Base-by-base conservation (phyloP, 768 basidiomycete species). In the Paxillus rubicundulus region DNA sequence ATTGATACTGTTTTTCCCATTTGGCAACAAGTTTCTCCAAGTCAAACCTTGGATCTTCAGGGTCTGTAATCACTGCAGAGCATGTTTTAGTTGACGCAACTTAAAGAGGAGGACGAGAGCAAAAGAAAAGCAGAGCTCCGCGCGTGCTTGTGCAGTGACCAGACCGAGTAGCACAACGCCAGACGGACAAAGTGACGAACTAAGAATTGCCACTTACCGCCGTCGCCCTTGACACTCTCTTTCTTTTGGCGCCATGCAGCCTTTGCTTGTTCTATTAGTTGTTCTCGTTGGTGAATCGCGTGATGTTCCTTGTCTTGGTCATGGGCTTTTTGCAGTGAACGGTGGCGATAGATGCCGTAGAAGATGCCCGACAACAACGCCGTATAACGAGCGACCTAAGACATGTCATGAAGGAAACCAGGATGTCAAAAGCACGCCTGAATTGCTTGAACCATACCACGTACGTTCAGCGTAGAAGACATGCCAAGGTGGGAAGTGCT, bases 1-100 rank as follows among this genome's bases (percentile, higher is more conserved):
- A 85, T 78, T 75, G 74, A 65, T 75, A 80, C 61, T 82, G 82
- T 66, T 78, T 82, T 72, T 90, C 89, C 80, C 84, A 85, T 67
- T 84, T 82, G 40, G 79, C 77, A 68, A 91, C 64, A 54, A 97
- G 74, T 72, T 92, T 92, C 79, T 98, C 96, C 68, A 98, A 78
- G 78, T 98, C 94, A 73, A 98, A 99, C 58, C 82, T 84, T 48
- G 96, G 92, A 72, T 98, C 86, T 62, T 98, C 96, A 38, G 94
- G 91, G 78, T 99, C 85, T 58, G 92, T 88, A 59, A 97, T 77
- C 60, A 96, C 94, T 95, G 71, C 9, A 45, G 43, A 45, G 33
- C 50, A 46, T 39, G 20, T 24, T n/a, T 53, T 37, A 18, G 50
- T 61, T 46, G 65, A 56, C 51, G 36, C 16, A 38, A 36, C 41